Conservation (phyloP, 768 basidiomycete genomes). For the Wakefieldia striispora region DNA sequence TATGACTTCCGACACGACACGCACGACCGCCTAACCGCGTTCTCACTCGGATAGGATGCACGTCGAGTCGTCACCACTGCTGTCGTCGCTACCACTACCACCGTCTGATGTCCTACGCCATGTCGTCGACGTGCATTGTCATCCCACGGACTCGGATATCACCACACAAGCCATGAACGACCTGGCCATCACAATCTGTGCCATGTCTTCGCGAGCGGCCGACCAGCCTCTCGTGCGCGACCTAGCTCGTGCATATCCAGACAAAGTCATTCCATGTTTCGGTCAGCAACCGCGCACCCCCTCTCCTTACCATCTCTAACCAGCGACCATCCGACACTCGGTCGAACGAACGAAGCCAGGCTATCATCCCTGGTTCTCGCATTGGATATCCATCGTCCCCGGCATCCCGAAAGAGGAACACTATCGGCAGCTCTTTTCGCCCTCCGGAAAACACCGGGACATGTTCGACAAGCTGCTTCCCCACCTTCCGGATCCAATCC, state of each 20-base stretch:
- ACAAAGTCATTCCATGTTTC: conserved; percentile 82
- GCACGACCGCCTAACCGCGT: no score
- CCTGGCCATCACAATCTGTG: conserved; percentile 68
- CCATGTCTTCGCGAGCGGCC: conserved; percentile 68
- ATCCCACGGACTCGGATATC: conserved; percentile 78
- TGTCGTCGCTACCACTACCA: conserved; percentile 22
- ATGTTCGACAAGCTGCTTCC: conserved; percentile 58
- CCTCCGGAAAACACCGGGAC: conserved; percentile 32
- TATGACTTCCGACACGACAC: no score
- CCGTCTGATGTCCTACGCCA: conserved; percentile 52
- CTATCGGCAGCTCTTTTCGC: conserved; percentile 69
- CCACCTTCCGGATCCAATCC: conserved; percentile 68
- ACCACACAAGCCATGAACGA: conserved; percentile 46
- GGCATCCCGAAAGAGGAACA: conserved; percentile 61
- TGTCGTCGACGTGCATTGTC: conserved; percentile 87
- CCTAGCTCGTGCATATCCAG: conserved; percentile 58
- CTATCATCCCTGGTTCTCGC: conserved; percentile 93
- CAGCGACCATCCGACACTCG: conserved; percentile 4
- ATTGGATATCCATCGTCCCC: conserved; percentile 59
- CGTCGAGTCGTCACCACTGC: not conserved
- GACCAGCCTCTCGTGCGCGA: conserved; percentile 74
- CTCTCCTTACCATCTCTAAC: conserved; percentile 12
- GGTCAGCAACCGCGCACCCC: conserved; percentile 48
- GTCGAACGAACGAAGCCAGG: conserved; percentile 43
- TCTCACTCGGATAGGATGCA: not conserved